A percentile compares a stretch with the other conserved stretches of the same genome.
These are phyloP conservation scores for Globisporangium nodosum DNA, from an alignment of 352 stramenopile genomes.

Conservation along the genomic window DNA sequence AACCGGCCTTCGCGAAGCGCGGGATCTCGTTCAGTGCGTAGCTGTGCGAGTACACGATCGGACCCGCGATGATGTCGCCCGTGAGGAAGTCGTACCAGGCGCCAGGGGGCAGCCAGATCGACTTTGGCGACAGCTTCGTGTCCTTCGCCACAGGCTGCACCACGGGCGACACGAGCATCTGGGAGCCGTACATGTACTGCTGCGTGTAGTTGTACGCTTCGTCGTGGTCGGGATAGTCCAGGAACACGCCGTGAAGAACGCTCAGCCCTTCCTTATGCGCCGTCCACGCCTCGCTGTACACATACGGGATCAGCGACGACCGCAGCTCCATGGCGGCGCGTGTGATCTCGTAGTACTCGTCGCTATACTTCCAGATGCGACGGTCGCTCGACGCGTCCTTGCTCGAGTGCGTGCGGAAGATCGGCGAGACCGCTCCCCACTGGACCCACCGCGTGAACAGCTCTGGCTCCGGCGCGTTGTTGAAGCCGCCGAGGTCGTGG, in stretches of 20 bases:
- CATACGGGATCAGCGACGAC: slow-evolving; percentile 32
- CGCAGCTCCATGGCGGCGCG: slow-evolving; percentile 24
- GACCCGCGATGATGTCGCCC: slow-evolving; percentile 16
- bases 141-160: slow-evolving; percentile 15
- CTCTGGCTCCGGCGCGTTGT: slow-evolving; percentile 21
- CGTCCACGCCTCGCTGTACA: slow-evolving; percentile 29
- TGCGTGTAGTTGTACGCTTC: slow-evolving; percentile 26
- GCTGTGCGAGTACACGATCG: slow-evolving; percentile 16
- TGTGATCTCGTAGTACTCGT: slow-evolving; percentile 24
- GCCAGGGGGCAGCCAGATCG: slow-evolving; percentile 39
- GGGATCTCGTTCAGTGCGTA: slow-evolving; percentile 27
- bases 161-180: slow-evolving; percentile 38
- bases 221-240: slow-evolving; percentile 30
- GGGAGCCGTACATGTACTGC: slow-evolving; percentile 41
- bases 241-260: slow-evolving; percentile 33
- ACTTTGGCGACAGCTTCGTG: slow-evolving; percentile 20
- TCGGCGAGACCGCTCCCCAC: slow-evolving; percentile 29
- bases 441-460: slow-evolving; percentile 44
- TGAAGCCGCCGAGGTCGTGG: slow-evolving; percentile 39
- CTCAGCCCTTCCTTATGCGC: slow-evolving; percentile 23
- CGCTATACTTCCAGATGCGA: slow-evolving; percentile 29
- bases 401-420: slow-evolving; percentile 38
- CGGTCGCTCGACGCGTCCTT: slow-evolving; percentile 23
- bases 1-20: slow-evolving; percentile 22
- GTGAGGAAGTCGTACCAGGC: slow-evolving; percentile 33